Evolutionary conservation across 768 basidiomycete genomes (phyloP).

Genomic region (Amanita fuliginea): DNA sequence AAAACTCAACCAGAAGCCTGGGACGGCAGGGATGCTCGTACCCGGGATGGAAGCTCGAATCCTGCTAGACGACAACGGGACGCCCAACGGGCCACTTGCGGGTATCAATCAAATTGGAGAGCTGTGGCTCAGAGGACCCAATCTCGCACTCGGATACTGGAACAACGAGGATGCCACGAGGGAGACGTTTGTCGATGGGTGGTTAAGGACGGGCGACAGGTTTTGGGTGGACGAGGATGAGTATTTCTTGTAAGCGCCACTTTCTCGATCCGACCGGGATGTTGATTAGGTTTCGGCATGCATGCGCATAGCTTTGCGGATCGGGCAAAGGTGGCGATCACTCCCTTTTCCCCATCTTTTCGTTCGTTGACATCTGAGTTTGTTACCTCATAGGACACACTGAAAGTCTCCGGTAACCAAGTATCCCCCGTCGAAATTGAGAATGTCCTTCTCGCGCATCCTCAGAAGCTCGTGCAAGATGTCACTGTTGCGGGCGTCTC

Average conservation of each 20-base stretch:
- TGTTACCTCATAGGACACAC: constrained; percentile 41
- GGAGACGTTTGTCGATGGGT: constrained; percentile 60
- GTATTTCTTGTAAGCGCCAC: constrained; percentile 45
- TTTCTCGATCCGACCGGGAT: background rate
- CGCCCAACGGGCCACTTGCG: constrained; percentile 22
- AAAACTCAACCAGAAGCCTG: constrained; percentile 25
- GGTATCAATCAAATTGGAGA: constrained; percentile 53
- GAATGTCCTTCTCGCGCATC: constrained; percentile 50
- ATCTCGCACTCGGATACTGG: constrained; percentile 61
- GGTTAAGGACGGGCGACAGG: constrained; percentile 67
- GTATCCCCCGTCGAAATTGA: constrained; percentile 79
- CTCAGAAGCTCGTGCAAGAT: constrained; percentile 50
- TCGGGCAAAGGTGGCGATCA: constrained; percentile 46
- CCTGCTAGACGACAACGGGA: constrained; percentile 41
- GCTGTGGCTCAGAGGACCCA: constrained; percentile 43
- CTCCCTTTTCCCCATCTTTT: background rate
- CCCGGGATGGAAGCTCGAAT: constrained; percentile 57
- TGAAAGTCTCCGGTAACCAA: constrained; percentile 73
- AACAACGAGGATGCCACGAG: constrained; percentile 55
- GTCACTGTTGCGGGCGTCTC: constrained; percentile 67
- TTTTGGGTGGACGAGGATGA: constrained; percentile 51
- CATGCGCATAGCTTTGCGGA: constrained; percentile 60
- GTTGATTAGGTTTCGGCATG: too few relatives aligned
- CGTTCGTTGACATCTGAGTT: background rate
- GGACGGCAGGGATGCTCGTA: constrained; percentile 45